Percentiles rank a stretch among this genome's conserved stretches.
Evolutionary conservation across 1,284 basidiomycete species (phyloP).

Genomic region (Pisolithus thermaeus): DNA sequence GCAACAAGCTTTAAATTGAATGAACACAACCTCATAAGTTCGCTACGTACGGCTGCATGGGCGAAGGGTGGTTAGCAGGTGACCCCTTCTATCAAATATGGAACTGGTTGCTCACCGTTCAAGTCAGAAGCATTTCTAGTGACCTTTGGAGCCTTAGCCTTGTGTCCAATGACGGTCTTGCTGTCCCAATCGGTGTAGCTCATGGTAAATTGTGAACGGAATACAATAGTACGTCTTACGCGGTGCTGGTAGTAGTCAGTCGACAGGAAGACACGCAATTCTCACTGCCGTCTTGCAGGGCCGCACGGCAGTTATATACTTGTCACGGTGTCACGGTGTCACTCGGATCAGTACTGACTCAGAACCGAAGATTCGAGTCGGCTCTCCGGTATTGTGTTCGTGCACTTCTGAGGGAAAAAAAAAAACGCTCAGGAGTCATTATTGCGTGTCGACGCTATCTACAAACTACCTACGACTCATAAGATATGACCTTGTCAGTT

Average conservation of each 20-base stretch:
- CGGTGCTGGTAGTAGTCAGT: neutral
- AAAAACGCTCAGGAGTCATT: no score
- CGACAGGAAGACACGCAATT: neutral
- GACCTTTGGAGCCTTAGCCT: slow-evolving; percentile 64
- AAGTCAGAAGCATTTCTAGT: slow-evolving; percentile 63
- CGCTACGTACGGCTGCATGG: slow-evolving; percentile 42
- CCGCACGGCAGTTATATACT: neutral
- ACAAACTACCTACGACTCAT: no score
- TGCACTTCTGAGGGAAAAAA: no score
- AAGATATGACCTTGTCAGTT: no score
- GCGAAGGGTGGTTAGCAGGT: slow-evolving; percentile 8
- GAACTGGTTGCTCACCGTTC: slow-evolving; percentile 48
- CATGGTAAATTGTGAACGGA: slow-evolving; percentile 32
- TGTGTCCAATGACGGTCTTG: slow-evolving; percentile 75
- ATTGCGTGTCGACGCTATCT: no score
- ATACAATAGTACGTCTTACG: neutral
- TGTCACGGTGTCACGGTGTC: neutral
- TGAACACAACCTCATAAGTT: neutral
- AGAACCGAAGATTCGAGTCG: no score
- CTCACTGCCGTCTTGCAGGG: neutral
- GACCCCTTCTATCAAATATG: neutral
- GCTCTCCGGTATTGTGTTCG: no score
- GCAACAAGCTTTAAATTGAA: neutral
- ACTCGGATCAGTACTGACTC: slow-evolving; percentile 1
- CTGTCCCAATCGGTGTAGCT: slow-evolving; percentile 62